phyloP scores from a whole-genome alignment of 176 grass and related monocot genomes.

The Paspalum vaginatum region DNA sequence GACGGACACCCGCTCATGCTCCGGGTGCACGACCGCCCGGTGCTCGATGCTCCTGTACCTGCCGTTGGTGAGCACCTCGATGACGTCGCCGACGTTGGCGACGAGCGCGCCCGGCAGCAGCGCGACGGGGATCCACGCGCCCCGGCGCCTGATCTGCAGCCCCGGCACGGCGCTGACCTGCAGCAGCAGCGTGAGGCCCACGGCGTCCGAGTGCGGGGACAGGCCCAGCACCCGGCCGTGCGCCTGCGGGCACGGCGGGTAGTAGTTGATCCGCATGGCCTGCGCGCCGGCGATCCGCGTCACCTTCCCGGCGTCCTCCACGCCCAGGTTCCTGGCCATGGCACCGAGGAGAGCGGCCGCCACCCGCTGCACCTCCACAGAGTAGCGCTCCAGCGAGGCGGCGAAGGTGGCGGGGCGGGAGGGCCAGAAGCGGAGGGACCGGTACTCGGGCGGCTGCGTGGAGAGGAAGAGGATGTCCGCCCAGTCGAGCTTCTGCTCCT shows the following conservation, averaged over 20 bases:
- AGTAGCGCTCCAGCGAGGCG: conserved; percentile 43
- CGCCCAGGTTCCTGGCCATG: conserved; percentile 53
- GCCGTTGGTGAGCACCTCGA: conserved; percentile 62
- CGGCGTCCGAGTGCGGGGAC: conserved; percentile 65
- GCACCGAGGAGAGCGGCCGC: conserved; percentile 24
- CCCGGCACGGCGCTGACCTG: conserved; percentile 53
- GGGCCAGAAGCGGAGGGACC: conserved; percentile 45
- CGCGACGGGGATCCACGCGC: conserved; percentile 42
- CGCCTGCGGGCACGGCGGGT: conserved; percentile 54
- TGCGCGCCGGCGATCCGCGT: conserved; percentile 31
- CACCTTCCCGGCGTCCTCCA: neutral
- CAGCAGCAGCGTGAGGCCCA: conserved; percentile 53
- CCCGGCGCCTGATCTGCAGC: conserved; percentile 47
- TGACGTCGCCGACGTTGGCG: conserved; percentile 65
- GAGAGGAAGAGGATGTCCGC: conserved; percentile 45
- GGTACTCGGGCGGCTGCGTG: conserved; percentile 48
- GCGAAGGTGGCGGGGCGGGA: conserved; percentile 38
- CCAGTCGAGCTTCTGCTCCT: conserved; percentile 70
- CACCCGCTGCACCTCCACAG: conserved; percentile 30
- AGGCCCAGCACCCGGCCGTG: conserved; percentile 53
- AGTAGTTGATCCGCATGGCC: conserved; percentile 56
- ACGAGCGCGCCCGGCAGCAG: conserved; percentile 50
- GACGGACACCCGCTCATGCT: conserved; percentile 46
- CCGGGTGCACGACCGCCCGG: conserved; percentile 50
- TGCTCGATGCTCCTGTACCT: conserved; percentile 69